Evolutionary conservation across 2,329 filamentous ascomycete species (phyloP).

Genomic region (Colletotrichum sp.): DNA sequence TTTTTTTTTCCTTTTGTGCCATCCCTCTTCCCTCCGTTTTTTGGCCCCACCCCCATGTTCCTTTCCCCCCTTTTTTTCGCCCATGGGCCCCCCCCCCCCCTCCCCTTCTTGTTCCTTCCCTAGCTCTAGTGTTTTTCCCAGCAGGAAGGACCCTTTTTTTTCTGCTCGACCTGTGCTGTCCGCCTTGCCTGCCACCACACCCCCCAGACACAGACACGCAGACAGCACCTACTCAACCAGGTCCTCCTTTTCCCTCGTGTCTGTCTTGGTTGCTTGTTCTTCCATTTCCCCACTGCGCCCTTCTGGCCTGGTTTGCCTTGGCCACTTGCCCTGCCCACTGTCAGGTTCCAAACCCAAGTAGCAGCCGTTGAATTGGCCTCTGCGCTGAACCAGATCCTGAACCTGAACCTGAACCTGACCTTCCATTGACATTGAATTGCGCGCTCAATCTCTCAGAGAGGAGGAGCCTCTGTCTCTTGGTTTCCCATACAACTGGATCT

Average conservation of each 20-base stretch:
- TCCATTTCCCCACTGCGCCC: background rate
- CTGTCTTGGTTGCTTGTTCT: background rate
- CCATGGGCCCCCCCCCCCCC: background rate
- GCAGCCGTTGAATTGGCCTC: background rate
- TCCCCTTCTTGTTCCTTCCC: background rate
- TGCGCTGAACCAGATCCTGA: background rate
- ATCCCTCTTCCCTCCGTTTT: too few relatives aligned
- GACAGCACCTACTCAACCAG: background rate
- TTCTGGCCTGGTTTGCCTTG: background rate
- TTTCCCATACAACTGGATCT: slow-evolving; percentile 3
- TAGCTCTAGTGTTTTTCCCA: background rate
- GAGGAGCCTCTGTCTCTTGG: background rate
- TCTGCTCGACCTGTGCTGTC: background rate
- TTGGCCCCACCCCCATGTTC: too few relatives aligned
- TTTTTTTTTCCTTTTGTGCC: too few relatives aligned
- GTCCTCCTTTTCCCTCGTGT: slow-evolving; percentile 6
- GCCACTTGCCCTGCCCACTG: background rate
- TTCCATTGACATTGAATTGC: background rate
- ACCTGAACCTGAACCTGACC: background rate
- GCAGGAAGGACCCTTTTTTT: slow-evolving; percentile 9
- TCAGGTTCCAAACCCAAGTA: background rate
- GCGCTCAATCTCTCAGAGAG: background rate
- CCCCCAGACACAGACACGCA: background rate
- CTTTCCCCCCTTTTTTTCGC: too few relatives aligned
- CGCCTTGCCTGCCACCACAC: slow-evolving; percentile 6